phyloP scores from a whole-genome alignment of 2,329 filamentous ascomycete genomes.

The Hymenoscyphus repandus region DNA sequence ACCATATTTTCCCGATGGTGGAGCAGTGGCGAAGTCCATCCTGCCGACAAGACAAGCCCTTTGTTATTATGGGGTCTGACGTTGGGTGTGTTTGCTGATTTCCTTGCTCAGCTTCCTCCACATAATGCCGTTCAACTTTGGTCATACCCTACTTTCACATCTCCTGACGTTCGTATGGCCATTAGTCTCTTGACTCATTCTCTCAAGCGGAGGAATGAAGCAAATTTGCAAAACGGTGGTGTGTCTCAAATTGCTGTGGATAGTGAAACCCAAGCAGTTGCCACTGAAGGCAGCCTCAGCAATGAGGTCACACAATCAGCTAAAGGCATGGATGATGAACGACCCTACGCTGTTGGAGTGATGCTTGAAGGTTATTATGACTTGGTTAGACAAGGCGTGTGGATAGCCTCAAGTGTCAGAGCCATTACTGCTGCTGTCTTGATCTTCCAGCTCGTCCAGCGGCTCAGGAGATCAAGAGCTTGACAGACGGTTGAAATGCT shows the following conservation, averaged over 20 bases:
- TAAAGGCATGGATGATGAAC: conserved; percentile 17
- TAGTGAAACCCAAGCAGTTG: conserved; percentile 23
- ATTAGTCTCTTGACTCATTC: conserved; percentile 55
- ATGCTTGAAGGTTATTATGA: conserved; percentile 32
- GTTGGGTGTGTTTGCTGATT: conserved; percentile 61
- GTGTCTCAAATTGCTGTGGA: conserved; percentile 28
- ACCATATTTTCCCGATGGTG: conserved; percentile 24
- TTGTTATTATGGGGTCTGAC: conserved; percentile 65
- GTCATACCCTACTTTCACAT: conserved; percentile 64
- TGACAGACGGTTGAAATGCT: neutral
- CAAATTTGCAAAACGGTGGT: conserved; percentile 26
- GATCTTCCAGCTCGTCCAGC: conserved; percentile 1
- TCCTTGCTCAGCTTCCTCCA: conserved; percentile 62
- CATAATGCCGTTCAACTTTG: conserved; percentile 55
- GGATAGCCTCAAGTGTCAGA: conserved; percentile 23
- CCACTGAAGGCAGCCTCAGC: conserved; percentile 19
- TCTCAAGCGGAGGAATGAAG: conserved; percentile 47
- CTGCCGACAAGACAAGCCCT: conserved; percentile 33
- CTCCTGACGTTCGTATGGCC: conserved; percentile 52
- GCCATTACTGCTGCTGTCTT: conserved; percentile 7
- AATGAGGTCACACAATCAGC: conserved; percentile 13
- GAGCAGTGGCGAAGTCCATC: conserved; percentile 31
- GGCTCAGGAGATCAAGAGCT: conserved; percentile 1
- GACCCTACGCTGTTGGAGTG: conserved; percentile 25
- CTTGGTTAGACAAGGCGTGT: conserved; percentile 25